Percentiles rank a stretch among this genome's conserved stretches.
Conservation (phyloP, 441 rosid genomes). For the Corymbia citriodora region DNA sequence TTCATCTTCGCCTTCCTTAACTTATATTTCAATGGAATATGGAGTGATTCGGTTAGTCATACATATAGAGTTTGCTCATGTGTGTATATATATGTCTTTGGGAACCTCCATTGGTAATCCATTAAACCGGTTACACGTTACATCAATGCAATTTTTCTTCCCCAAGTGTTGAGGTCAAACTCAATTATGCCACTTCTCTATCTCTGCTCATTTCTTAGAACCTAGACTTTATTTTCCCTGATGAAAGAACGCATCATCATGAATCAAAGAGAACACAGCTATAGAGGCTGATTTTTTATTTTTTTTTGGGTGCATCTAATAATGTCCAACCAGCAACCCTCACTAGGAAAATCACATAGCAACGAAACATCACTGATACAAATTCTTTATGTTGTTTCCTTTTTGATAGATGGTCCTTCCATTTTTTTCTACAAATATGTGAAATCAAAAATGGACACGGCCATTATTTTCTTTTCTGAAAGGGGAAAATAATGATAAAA, state of each 20-base stretch:
- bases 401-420: neutral
- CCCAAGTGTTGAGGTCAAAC: neutral
- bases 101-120: slow-evolving; percentile 8
- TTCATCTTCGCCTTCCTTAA: slow-evolving; percentile 8
- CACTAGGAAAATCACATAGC: neutral
- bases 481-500: neutral
- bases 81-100: slow-evolving; percentile 19
- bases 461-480: neutral
- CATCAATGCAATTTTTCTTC: slow-evolving; percentile 27
- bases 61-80: slow-evolving; percentile 10
- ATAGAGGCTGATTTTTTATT: too few species aligned
- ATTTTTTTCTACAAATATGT: neutral
- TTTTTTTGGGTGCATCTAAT: neutral
- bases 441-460: neutral
- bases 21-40: slow-evolving; percentile 21
- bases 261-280: too few species aligned
- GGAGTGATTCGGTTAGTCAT: neutral
- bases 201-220: neutral
- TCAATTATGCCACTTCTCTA: neutral
- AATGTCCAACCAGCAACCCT: neutral
- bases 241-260: too few species aligned
- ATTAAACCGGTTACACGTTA: slow-evolving; percentile 6
- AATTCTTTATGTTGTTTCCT: neutral
- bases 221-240: neutral
- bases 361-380: neutral